Evolutionary conservation across 305 asterid species (phyloP), one percentile per base, ranked within the genome.

Genomic region (Petunia hybrid): DNA sequence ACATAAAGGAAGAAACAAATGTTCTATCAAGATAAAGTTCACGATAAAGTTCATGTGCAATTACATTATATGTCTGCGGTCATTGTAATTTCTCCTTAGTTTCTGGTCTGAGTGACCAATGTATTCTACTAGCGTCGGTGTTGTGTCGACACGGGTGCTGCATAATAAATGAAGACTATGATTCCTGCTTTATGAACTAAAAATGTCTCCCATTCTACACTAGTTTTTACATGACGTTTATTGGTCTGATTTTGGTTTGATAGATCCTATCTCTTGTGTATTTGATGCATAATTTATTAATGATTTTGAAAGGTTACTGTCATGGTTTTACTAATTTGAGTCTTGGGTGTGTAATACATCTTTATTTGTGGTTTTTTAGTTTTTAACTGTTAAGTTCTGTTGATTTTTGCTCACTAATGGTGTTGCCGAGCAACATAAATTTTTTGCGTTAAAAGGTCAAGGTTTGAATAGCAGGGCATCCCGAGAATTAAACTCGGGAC

Each of bases 401-500:
- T 56, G 4, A 56, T 7, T 4, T 14, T 8, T 48, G 1, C 14
- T 8, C 56, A 48, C 56, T 8, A 13, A 48, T 48, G 56, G 14
- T 48, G 13, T 48, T 8, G 3, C 56, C 10, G 56, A 9, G 56
- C 8, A 48, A 48, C 13, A 48, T 0, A 48, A 67, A 48, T 9
- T 10, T 48, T 48, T 48, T 13, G 3, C 10, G 56, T 48, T 48
- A 48, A 48, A 48, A 48, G 8, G 56, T 48, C 14, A 48, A 48
- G 56, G 8, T 48, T 48, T 13, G 10, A 48, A 48, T 41, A 12
- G 73, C n/a, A 94, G 93, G 94, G 95, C 94, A 88, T 92, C 88
- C 95, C 91, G 92, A 91, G 95, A 93, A 91, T 89, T 85, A 90
- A 94, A 92, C 92, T 89, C 89, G 89, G 93, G 97, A 91, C 95